Conservation (phyloP, 306 rosid species). For the Dalbergia cochinchinensis region DNA sequence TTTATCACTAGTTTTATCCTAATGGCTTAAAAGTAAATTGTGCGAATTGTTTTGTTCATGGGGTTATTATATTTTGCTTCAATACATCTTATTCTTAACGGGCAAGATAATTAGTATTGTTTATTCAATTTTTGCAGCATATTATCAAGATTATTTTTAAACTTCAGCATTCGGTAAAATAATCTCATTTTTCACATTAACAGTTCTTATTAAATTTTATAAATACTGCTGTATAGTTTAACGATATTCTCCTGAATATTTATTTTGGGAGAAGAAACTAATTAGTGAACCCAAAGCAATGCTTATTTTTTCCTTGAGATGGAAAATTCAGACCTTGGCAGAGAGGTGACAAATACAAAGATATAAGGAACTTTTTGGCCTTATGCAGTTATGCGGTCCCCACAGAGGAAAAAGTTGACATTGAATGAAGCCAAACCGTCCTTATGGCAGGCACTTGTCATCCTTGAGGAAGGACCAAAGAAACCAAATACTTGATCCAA, state of each 20-base stretch:
- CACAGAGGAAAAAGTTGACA: background rate
- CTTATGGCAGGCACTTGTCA: background rate
- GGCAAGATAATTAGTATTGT: background rate
- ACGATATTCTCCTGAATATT: background rate
- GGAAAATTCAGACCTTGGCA: too few species aligned
- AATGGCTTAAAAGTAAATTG: too few species aligned
- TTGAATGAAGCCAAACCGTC: background rate
- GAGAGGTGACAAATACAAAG: slow-evolving; percentile 1
- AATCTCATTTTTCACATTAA: background rate
- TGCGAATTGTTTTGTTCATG: too few species aligned
- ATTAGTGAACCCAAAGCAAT: background rate
- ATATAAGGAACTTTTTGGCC: background rate
- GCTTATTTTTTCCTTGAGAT: too few species aligned
- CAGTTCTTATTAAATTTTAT: background rate
- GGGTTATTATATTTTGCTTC: too few species aligned
- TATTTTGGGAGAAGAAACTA: background rate
- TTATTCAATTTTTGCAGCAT: background rate
- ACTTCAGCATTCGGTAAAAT: background rate
- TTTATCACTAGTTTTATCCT: too few species aligned
- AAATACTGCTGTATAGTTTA: background rate
- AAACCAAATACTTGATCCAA: too few species aligned
- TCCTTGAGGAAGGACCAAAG: background rate
- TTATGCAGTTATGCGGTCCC: slow-evolving; percentile 5
- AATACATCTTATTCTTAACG: too few species aligned
- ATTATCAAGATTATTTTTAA: background rate